Base-by-base conservation (phyloP, 2,329 filamentous ascomycete genomes). In the Monosporascus sp. region DNA sequence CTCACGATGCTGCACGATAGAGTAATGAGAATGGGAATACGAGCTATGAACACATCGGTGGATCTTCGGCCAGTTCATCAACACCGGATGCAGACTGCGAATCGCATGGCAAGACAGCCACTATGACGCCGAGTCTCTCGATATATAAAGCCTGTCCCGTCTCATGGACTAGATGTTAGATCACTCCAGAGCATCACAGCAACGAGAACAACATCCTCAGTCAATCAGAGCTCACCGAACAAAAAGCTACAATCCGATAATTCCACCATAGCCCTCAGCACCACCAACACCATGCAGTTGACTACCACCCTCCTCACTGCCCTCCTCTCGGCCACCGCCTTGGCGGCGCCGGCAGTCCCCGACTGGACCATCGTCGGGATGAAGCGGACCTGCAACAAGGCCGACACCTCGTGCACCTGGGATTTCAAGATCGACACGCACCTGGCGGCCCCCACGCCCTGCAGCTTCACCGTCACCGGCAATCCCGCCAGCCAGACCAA, bases 391-490 rank as follows among this genome's bases (percentile, higher is more conserved):
- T 76, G 74, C 69, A 65, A 73, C 64, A 44, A 54, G 5, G 62
- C 43, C 22, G 65, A 76, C 67, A 73, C 70, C 17, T 62, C 61
- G 35, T 76, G 74, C 69, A 65, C 61, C 43, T 74, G 74, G 72
- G 61, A 62, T 17, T 77, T 76, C 59, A 62, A 62, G 51, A 67
- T 77, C 64, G 61, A 74, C 64, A 71, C 71, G 35, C 58, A 62
- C 57, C 49, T 50, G n/a, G 46, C 53, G 54, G 56, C 59, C 37
- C 63, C 63, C 48, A 73, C 71, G 7, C 31, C 59, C 18, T 77
- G 73, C 70, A 62, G 55, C 52, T 75, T 75, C 65, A 61, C 66
- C 50, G 70, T 74, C 58, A 67, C 57, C 14, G 57, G 56, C 31
- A 46, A 57, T 8, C 60, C 67, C 38, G 68, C 69, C 55, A 69